These are phyloP conservation scores for Erysimum cheiri DNA, from an alignment of 441 rosid genomes.

Conservation along the genomic window DNA sequence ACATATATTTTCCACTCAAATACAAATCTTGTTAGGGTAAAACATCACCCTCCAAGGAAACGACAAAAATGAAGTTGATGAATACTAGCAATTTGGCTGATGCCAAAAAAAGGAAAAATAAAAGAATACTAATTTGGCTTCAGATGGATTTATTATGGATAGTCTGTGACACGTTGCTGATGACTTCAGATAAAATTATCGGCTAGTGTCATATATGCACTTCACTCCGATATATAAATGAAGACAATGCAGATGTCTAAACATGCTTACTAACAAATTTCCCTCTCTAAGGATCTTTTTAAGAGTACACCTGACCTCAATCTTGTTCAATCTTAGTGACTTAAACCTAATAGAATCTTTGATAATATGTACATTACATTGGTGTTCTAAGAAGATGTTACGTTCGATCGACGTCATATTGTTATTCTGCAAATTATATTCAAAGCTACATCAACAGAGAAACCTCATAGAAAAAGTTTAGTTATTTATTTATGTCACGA, in stretches of 20 bases:
- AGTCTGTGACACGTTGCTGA: neutral
- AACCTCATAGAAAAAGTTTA: neutral
- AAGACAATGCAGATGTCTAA: constrained; percentile 2
- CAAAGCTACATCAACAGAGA: constrained; percentile 7
- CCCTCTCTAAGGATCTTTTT: neutral
- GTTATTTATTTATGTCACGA: neutral
- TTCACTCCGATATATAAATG: neutral
- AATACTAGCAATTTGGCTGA: neutral
- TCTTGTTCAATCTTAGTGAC: constrained; percentile 1
- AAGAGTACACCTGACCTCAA: neutral
- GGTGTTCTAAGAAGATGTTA: neutral
- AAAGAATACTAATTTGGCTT: neutral
- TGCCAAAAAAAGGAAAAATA: too few relatives aligned
- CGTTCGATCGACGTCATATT: constrained; percentile 12
- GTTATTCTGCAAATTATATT: neutral
- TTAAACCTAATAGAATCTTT: neutral
- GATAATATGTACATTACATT: neutral
- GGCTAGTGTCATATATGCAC: neutral
- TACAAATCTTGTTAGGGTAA: constrained; percentile 16
- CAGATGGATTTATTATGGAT: constrained; percentile 4
- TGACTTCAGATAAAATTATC: constrained; percentile 5
- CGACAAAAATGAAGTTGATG: neutral
- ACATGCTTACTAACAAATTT: neutral
- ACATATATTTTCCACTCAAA: neutral
- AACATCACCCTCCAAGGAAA: neutral